Evolutionary conservation across 2,329 filamentous ascomycete genomes (phyloP), one percentile per base, ranked within the genome.

Genomic region (Xenosphaeropsis pyriputrescens): DNA sequence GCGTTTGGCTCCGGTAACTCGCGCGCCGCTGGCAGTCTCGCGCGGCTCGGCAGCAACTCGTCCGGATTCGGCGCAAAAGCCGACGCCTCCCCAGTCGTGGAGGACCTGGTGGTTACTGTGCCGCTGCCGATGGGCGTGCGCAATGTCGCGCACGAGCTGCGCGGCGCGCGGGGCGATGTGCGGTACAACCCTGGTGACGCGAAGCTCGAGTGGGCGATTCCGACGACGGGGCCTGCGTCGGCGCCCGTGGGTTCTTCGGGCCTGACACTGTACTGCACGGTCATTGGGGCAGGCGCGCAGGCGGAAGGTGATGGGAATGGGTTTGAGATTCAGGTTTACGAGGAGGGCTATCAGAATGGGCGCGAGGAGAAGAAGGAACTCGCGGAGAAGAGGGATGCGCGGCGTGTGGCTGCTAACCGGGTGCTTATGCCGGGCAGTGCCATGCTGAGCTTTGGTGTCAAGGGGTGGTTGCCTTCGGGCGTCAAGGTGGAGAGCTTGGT

Each of bases 151-250:
- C 22, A 26, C 12, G 88, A 95, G 51, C 70, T 95, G 39, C 73
- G 85, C 39, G 74, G 86, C 2, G 83, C 76, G 47, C 77, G 75
- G 45, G 89, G 88, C 29, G 89, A 96, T 47, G 86, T 85, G 2
- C 76, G 72, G 40, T 95, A 86, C 60, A 81, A 74, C 38, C 75
- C 81, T 0, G 76, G 75, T 2, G 85, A 84, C 36, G 70, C 70
- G 34, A 57, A 71, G 2, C 65, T 95, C 7, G 83, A 93, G 57
- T 96, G 89, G 89, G 72, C 77, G 40, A 75, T 96, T 31, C 74
- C 78, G 1, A 71, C 74, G 17, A 88, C 85, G 58, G 86, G 93
- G 40, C 68, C 86, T 2, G 69, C 73, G 1, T 68, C 71, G 1
- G 12, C 12, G 4, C 3, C 22, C 8, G 8, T 26, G 4, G 69